A percentile compares a stretch with the other conserved stretches of the same genome.
Evolutionary conservation across 1,284 basidiomycete species (phyloP).

Genomic region (Rhizoctonia solani): DNA sequence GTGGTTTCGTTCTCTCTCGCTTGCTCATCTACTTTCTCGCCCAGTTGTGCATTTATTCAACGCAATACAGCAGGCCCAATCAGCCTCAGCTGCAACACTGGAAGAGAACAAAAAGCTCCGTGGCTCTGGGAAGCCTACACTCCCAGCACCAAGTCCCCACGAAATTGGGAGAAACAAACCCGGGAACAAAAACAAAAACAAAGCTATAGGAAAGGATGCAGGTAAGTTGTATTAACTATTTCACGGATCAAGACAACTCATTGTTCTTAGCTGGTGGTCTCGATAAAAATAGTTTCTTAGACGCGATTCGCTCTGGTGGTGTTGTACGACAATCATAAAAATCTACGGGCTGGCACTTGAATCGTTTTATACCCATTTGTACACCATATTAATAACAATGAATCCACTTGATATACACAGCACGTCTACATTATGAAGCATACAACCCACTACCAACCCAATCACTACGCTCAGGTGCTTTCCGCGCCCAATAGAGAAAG

Average conservation of each 20-base stretch:
- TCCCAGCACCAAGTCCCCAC: conserved; percentile 63
- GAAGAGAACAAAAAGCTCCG: conserved; percentile 62
- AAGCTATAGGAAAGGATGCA: conserved; percentile 58
- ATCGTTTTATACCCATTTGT: not conserved
- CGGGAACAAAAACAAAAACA: conserved; percentile 54
- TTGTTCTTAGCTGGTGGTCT: conserved; percentile 45
- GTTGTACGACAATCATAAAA: conserved; percentile 58
- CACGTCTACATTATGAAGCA: not conserved
- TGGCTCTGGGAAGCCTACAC: conserved; percentile 71
- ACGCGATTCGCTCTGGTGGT: conserved; percentile 76
- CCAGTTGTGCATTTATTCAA: conserved; percentile 82
- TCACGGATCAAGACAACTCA: not conserved
- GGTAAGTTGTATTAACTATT: conserved; percentile 40
- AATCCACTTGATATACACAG: not conserved
- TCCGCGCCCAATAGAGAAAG: conserved; percentile 62
- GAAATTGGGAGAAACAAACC: conserved; percentile 51
- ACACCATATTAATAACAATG: not conserved
- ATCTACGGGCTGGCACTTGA: not conserved
- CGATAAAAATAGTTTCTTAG: conserved; percentile 72
- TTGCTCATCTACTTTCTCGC: not conserved
- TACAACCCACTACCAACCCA: not conserved
- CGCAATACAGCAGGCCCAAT: conserved; percentile 76
- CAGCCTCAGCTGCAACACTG: conserved; percentile 54
- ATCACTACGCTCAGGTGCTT: not conserved
- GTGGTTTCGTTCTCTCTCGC: not conserved